A percentile compares a stretch with the other conserved stretches of the same genome.
Conservation (phyloP, 2,329 filamentous ascomycete species). For the Cadophora malorum region DNA sequence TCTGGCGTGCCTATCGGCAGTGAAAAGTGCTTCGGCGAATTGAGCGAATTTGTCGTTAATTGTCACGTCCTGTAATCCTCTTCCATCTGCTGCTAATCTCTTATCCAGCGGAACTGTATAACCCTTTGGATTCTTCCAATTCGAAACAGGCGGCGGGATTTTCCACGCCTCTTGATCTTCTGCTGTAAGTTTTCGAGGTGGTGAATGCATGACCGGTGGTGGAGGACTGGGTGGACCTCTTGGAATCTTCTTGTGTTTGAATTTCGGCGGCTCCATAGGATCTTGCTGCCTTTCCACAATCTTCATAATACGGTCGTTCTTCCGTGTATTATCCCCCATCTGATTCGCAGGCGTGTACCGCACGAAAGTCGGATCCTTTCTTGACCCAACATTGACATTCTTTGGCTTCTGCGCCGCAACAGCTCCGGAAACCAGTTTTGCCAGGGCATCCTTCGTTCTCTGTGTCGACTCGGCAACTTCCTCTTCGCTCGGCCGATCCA, state of each 20-base stretch:
- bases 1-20: conserved; percentile 90
- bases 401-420: conserved; percentile 95
- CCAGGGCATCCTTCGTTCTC: conserved; percentile 85
- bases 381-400: conserved; percentile 81
- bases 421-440: conserved; percentile 81
- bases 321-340: conserved; percentile 86
- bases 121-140: conserved; percentile 99
- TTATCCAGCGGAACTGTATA: conserved; percentile 97
- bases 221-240: conserved; percentile 91
- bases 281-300: conserved; percentile 94
- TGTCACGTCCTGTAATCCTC: conserved; percentile 88
- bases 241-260: conserved; percentile 98
- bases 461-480: conserved; percentile 85
- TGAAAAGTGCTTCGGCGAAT: conserved; percentile 92
- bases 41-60: conserved; percentile 99
- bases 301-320: conserved; percentile 97
- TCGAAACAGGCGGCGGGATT: conserved; percentile 87
- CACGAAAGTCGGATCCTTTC: conserved; percentile 90
- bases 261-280: conserved; percentile 96
- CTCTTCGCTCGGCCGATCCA: conserved; percentile 84
- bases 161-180: conserved; percentile 98
- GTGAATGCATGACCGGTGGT: conserved; percentile 92
- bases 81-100: conserved; percentile 89
- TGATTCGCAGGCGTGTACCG: conserved; percentile 95
- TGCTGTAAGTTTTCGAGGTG: conserved; percentile 91